Base-by-base conservation (phyloP, 2,329 filamentous ascomycete species). In the Chaetothyriales sp. region DNA sequence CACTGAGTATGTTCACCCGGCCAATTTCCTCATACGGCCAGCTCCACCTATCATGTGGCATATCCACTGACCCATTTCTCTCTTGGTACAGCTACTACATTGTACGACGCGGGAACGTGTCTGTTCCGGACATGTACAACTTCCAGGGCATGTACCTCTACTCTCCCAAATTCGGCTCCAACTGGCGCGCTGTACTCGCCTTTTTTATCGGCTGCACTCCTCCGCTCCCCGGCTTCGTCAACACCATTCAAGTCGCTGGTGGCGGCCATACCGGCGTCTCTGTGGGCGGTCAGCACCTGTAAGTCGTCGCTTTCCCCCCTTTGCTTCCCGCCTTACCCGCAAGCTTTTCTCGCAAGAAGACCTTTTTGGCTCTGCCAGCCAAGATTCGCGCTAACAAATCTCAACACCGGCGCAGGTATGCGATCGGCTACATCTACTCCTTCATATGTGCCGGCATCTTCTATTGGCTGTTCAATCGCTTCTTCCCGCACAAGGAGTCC, bases 211-310 rank as follows among this genome's bases (percentile, higher is more conserved):
- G 55, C 54, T 58, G 52, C 40, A 53, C 48, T 37, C 55, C 53
- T 40, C 51, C 54, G 63, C 75, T 5, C 74, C 80, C 0, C 78
- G 83, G 57, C 43, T 59, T 59, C 46, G 52, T 59, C 49, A 53
- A 57, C 53, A 57, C 55, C 25, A 57, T 58, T 40, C 51, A 55
- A 43, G 52, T 45, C 15, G 54, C 56, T 2, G 56, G 56, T 25
- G 10, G 47, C 47, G 50, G 49, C 44, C 57, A 44, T 44, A 58
- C 54, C 18, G 45, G 51, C n/a, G 47, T 58, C 33, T 57, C 56
- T 44, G 18, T 54, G 1, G 56, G 56, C 40, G 56, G 56, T 46
- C 56, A 57, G 47, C 52, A 54, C 18, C 46, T 58, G 51, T 55
- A 22, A 51, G 50, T 48, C 43, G 18, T n/a, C n/a, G n/a, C n/a